These are phyloP conservation scores for Tuber microsphaerosporum DNA, from an alignment of 495 filamentous ascomycete genomes.

Conservation along the genomic window DNA sequence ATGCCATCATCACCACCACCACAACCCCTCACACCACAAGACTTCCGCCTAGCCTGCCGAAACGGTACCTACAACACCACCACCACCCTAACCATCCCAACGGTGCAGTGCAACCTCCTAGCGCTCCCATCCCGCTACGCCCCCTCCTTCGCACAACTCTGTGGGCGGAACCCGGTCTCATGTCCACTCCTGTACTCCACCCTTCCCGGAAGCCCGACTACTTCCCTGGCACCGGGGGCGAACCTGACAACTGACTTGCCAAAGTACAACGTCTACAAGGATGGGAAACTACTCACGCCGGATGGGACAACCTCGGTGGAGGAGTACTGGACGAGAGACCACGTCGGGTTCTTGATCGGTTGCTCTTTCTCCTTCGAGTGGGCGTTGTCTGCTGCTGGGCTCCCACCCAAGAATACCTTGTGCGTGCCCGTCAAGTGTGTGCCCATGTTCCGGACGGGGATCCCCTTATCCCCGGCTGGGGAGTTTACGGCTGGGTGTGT, in stretches of 20 bases:
- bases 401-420: slow-evolving; percentile 46
- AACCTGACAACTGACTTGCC: slow-evolving; percentile 53
- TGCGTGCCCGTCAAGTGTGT: slow-evolving; percentile 42
- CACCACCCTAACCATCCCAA: slow-evolving; percentile 50
- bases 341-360: slow-evolving; percentile 54
- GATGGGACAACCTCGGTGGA: slow-evolving; percentile 41
- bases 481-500: slow-evolving; percentile 49
- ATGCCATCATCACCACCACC: background rate
- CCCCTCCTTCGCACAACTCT: slow-evolving; percentile 50
- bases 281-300: slow-evolving; percentile 37
- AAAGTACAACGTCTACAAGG: slow-evolving; percentile 49
- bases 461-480: slow-evolving; percentile 49
- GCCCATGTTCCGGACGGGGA: slow-evolving; percentile 51
- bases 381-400: slow-evolving; percentile 46
- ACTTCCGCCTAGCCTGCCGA: slow-evolving; percentile 47
- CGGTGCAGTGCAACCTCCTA: slow-evolving; percentile 55
- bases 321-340: slow-evolving; percentile 47
- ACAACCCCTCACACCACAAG: slow-evolving; percentile 37
- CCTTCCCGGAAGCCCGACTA: slow-evolving; percentile 32
- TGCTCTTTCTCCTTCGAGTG: slow-evolving; percentile 55
- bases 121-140: slow-evolving; percentile 51
- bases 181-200: slow-evolving; percentile 52
- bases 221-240: slow-evolving; percentile 31
- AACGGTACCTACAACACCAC: slow-evolving; percentile 42
- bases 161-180: slow-evolving; percentile 52